Evolutionary conservation across 2,329 filamentous ascomycete species (phyloP).

Genomic region (Colletotrichum coccodes): DNA sequence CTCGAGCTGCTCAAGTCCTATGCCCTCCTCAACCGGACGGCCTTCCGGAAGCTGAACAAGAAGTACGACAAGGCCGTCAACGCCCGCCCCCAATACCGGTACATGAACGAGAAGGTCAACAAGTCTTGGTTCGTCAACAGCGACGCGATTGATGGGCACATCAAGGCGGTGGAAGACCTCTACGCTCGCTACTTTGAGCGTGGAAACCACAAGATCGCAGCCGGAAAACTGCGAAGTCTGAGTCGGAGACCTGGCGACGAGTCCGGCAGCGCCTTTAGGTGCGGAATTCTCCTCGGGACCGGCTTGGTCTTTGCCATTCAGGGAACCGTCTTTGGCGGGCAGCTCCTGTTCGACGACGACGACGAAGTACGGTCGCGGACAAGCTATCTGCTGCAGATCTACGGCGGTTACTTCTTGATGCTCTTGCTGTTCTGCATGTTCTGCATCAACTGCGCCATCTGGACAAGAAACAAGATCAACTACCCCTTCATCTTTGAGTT

Average conservation of each 20-base stretch:
- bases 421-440: conserved; percentile 86
- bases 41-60: conserved; percentile 97
- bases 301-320: conserved; percentile 75
- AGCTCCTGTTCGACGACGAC: conserved; percentile 63
- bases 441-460: conserved; percentile 84
- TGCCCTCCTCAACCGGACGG: conserved; percentile 87
- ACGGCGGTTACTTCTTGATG: conserved; percentile 90
- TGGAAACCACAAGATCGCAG: conserved; percentile 91
- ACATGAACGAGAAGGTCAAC: conserved; percentile 92
- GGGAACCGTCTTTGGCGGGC: conserved; percentile 69
- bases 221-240: conserved; percentile 84
- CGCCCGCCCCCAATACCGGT: conserved; percentile 79
- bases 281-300: conserved; percentile 74
- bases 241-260: conserved; percentile 66
- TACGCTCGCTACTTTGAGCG: conserved; percentile 95
- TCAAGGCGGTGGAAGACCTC: conserved; percentile 86
- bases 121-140: conserved; percentile 92
- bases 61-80: conserved; percentile 96
- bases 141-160: conserved; percentile 82
- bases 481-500: conserved; percentile 98
- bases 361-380: conserved; percentile 61
- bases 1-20: conserved; percentile 94
- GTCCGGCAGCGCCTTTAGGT: conserved; percentile 68
- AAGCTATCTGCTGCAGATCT: conserved; percentile 84
- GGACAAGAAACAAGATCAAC: conserved; percentile 88